Percentiles rank a stretch among this genome's conserved stretches.
phyloP scores from a whole-genome alignment of 345 rosid genomes.

The Acer negundo region DNA sequence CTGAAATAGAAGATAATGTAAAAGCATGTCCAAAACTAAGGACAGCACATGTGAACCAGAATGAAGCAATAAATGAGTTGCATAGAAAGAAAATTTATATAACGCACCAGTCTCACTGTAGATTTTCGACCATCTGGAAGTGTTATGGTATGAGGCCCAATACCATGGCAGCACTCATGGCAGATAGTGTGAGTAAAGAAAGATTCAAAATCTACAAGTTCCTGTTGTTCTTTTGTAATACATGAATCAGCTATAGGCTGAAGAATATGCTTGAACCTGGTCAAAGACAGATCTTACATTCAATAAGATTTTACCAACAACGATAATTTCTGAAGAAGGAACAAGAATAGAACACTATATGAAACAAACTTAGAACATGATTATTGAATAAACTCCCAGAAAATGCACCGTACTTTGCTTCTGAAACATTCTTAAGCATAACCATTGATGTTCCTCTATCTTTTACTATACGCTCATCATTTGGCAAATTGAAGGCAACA shows the following conservation, averaged over 20 bases:
- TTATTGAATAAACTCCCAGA: constrained; percentile 12
- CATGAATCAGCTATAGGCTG: constrained; percentile 76
- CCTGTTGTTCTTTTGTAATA: constrained; percentile 64
- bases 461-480: constrained; percentile 87
- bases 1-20: not conserved
- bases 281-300: constrained; percentile 14
- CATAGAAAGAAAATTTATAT: not conserved
- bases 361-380: constrained; percentile 13
- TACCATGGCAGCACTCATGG: constrained; percentile 97
- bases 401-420: constrained; percentile 66
- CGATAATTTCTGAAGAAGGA: constrained; percentile 16
- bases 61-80: not conserved
- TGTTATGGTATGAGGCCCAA: constrained; percentile 88
- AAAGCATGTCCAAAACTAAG: not conserved
- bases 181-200: constrained; percentile 92
- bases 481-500: constrained; percentile 94
- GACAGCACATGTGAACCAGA: not conserved
- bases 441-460: constrained; percentile 97
- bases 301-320: constrained; percentile 12
- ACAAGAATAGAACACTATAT: constrained; percentile 11
- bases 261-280: constrained; percentile 87
- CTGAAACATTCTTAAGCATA: constrained; percentile 87
- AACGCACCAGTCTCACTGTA: constrained; percentile 83
- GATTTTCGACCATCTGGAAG: constrained; percentile 86
- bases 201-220: constrained; percentile 90